Evolutionary conservation across 2,329 filamentous ascomycete genomes (phyloP).

Genomic region (Exophiala oligosperma): DNA sequence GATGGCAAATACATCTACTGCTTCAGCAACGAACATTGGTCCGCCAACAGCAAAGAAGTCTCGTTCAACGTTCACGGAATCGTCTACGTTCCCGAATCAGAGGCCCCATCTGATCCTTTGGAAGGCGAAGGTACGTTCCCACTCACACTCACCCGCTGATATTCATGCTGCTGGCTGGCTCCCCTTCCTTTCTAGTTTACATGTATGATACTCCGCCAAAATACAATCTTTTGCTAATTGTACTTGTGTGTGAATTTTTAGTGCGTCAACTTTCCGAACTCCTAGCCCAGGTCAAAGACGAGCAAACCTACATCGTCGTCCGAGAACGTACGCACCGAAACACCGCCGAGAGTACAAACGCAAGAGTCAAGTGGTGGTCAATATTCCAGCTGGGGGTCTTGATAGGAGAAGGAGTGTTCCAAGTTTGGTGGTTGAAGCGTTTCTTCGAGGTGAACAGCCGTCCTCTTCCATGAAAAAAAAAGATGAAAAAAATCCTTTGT

Average conservation of each 20-base stretch:
- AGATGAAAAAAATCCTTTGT: background rate
- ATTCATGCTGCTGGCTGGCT: no score
- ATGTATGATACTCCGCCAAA: no score
- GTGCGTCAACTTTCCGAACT: slow-evolving; percentile 83
- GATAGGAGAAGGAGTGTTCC: slow-evolving; percentile 89
- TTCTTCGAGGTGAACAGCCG: slow-evolving; percentile 76
- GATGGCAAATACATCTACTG: slow-evolving; percentile 95
- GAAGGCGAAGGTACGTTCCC: slow-evolving; percentile 76
- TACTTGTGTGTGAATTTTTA: slow-evolving; percentile 37
- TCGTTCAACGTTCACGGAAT: slow-evolving; percentile 99
- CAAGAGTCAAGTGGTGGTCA: slow-evolving; percentile 99
- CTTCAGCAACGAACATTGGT: slow-evolving; percentile 99
- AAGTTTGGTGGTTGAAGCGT: slow-evolving; percentile 98
- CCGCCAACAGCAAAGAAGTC: slow-evolving; percentile 93
- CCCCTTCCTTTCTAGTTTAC: no score
- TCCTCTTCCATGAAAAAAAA: slow-evolving; percentile 16
- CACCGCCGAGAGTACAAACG: slow-evolving; percentile 97
- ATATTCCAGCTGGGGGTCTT: slow-evolving; percentile 91
- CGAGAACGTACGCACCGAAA: slow-evolving; percentile 96
- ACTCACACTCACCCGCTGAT: background rate
- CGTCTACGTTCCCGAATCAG: slow-evolving; percentile 90
- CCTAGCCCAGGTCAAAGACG: slow-evolving; percentile 89
- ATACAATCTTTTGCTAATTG: background rate
- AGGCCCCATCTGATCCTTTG: slow-evolving; percentile 80
- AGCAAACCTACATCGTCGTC: slow-evolving; percentile 94